A percentile compares a stretch with the other conserved stretches of the same genome.
Conservation (phyloP, 2,329 filamentous ascomycete genomes). For the Neofusicoccum kwambonambiense region DNA sequence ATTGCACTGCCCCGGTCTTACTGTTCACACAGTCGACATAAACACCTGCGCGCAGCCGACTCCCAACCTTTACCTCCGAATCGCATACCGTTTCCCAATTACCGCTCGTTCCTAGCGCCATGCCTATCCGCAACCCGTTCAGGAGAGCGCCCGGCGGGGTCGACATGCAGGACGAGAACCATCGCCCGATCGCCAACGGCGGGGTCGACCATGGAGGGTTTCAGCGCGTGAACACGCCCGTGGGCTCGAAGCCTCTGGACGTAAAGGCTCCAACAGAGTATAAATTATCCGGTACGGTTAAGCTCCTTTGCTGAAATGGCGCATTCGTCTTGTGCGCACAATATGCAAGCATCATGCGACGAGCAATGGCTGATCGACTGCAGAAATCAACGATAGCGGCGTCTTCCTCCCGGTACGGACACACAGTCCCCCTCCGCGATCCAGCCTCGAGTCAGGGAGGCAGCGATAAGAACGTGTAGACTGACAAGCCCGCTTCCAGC, state of each 20-base stretch:
- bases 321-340: not conserved
- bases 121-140: conserved; percentile 45
- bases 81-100: not conserved
- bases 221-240: conserved; percentile 31
- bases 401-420: conserved; percentile 82
- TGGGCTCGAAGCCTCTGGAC: conserved; percentile 41
- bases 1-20: conserved; percentile 2
- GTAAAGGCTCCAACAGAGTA: conserved; percentile 50
- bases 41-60: not conserved
- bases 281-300: conserved; percentile 51
- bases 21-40: not conserved
- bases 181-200: conserved; percentile 22
- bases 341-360: conserved; percentile 19
- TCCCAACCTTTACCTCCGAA: not conserved
- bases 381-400: conserved; percentile 94
- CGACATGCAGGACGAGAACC: conserved; percentile 33
- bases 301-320: not conserved
- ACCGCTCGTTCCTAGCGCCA: conserved; percentile 20
- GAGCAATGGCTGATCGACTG: conserved; percentile 25
- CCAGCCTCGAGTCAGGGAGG: conserved; percentile 6
- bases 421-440: conserved; percentile 14
- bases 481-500: conserved; percentile 49
- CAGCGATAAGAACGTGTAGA: not conserved
- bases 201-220: conserved; percentile 24
- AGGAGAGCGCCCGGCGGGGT: conserved; percentile 33